Conservation (phyloP, 345 rosid genomes). For the Gossypium australe region DNA sequence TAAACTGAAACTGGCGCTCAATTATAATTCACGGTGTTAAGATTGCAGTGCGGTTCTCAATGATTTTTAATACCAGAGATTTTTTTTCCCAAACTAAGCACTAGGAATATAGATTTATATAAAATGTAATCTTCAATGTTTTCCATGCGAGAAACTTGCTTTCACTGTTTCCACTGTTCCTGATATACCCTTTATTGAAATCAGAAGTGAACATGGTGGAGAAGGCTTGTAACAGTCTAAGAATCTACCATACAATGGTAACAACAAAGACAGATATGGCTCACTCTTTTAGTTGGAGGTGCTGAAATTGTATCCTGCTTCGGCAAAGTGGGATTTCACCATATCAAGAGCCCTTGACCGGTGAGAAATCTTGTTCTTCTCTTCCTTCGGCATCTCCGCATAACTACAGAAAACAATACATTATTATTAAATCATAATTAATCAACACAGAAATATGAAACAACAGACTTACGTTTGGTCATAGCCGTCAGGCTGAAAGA, state of each 20-base stretch:
- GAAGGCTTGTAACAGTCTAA: conserved; percentile 10
- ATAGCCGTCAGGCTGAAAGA: conserved; percentile 88
- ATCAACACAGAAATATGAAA: neutral
- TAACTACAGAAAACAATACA: conserved; percentile 36
- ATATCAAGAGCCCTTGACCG: conserved; percentile 66
- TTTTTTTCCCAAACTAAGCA: neutral
- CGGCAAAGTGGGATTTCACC: conserved; percentile 69
- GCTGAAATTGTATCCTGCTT: conserved; percentile 55
- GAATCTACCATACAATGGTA: conserved; percentile 3
- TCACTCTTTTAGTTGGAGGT: conserved; percentile 20
- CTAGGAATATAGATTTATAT: neutral
- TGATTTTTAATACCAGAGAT: neutral
- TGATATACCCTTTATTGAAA: neutral
- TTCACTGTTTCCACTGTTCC: neutral
- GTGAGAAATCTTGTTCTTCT: conserved; percentile 89
- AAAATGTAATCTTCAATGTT: neutral
- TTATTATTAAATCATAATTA: neutral
- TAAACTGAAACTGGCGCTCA: neutral
- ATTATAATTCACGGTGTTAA: neutral
- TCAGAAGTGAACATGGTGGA: neutral
- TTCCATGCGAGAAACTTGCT: neutral
- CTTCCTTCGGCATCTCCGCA: conserved; percentile 91
- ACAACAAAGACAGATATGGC: neutral
- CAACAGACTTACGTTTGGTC: conserved; percentile 52
- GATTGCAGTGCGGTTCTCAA: neutral